Percentiles rank a stretch among this genome's conserved stretches.
Conservation (phyloP, 2,329 filamentous ascomycete species). For the Colletotrichum sp. region DNA sequence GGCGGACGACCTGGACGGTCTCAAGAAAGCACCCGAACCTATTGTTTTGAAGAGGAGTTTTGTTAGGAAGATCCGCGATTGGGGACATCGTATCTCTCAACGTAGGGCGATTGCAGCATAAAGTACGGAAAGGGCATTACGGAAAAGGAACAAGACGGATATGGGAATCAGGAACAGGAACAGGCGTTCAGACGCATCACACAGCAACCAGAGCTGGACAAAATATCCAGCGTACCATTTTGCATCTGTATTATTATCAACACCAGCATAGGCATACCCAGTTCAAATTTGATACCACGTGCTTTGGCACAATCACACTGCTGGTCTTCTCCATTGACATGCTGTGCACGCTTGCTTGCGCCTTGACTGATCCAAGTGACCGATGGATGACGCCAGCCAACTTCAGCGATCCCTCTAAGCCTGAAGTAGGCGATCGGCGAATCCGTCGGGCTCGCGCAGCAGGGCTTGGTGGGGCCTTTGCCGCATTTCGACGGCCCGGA, state of each 20-base stretch:
- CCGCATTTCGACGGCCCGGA: background rate
- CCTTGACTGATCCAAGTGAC: background rate
- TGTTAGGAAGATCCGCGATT: slow-evolving; percentile 11
- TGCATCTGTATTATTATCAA: slow-evolving; percentile 9
- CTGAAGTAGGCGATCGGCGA: background rate
- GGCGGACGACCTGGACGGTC: background rate
- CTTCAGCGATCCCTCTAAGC: background rate
- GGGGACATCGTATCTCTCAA: slow-evolving; percentile 13
- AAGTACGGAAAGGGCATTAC: background rate
- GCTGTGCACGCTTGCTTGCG: background rate
- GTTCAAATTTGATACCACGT: slow-evolving; percentile 4
- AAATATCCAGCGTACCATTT: background rate
- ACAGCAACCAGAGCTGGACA: slow-evolving; percentile 1
- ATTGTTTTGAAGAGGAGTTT: slow-evolving; percentile 7
- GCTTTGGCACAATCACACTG: background rate
- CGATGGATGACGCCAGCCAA: background rate
- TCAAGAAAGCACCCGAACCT: background rate
- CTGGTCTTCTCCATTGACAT: background rate
- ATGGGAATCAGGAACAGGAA: background rate
- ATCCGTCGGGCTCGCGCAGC: background rate
- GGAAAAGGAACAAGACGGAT: background rate
- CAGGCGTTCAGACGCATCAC: slow-evolving; percentile 2
- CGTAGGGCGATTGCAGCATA: background rate
- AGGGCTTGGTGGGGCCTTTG: background rate
- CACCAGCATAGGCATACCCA: slow-evolving; percentile 11